Base-by-base conservation (phyloP, 202 grass and related monocot species). In the Setaria viridis region DNA sequence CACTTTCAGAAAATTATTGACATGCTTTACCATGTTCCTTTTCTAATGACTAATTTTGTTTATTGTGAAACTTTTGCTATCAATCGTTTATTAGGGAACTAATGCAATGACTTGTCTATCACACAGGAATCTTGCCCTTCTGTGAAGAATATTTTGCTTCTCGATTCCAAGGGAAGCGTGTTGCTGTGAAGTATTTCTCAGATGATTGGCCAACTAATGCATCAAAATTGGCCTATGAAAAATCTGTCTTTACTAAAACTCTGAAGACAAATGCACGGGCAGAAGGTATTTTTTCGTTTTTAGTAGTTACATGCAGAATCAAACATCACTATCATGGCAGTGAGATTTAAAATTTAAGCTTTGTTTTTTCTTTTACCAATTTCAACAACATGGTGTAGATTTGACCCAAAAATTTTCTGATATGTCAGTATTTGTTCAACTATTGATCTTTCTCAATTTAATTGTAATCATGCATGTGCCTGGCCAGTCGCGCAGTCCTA, bases 111-210 rank as follows among this genome's bases (percentile, higher is more conserved):
- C 85, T 48, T 73, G 19, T 72, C 13, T 76, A 41, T 76, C 84
- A 59, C 11, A 68, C 88, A 98, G 95, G 91, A 90, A 65, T 89
- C 95, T 71, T 98, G 92, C 62, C 95, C 95, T 75, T 95, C 91
- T 12, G 89, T 98, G 64, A 98, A 95, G 85, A 98, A 95, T 83
- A 90, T 98, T 91, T 89, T 98, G 41, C 87, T 98, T 82, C 81
- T 98, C 73, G 95, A 98, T 87, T 95, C 95, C 71, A 98, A 87
- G 95, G 95, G 46, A 98, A 98, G 85, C 93, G 93, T 80, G 93
- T 98, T 77, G 95, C 95, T 67, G 93, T 92, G 57, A 98, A 95
- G 69, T 98, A 98, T 59, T 98, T 91, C 80, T 92, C 93, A 14
- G 93, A 98, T 80, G 95, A 98, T 87, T 95, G 93, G 93, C 74